These are phyloP conservation scores for Gracilaria domingensis DNA, from an alignment of 23 red algal species.

Conservation along the genomic window DNA sequence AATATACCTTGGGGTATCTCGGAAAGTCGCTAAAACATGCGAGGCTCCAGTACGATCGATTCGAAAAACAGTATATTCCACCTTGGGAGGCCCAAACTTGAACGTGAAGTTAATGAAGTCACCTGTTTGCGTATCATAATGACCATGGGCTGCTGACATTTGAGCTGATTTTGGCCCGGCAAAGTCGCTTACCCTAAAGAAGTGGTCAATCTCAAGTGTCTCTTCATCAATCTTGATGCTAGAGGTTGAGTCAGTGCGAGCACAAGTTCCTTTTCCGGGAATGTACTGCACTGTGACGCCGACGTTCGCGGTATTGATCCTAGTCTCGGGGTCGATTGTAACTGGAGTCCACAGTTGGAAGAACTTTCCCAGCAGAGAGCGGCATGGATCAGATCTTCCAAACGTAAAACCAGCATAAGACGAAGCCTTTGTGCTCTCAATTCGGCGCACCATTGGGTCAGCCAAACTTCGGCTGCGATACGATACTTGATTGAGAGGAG, in stretches of 20 bases:
- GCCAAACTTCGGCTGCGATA: constrained; percentile 51
- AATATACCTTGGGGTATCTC: constrained; percentile 29
- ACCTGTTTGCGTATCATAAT: constrained; percentile 25
- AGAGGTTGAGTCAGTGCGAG: constrained; percentile 21
- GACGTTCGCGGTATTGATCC: background rate
- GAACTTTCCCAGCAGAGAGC: constrained; percentile 26
- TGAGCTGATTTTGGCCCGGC: constrained; percentile 15
- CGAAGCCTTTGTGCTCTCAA: background rate
- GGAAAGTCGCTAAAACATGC: constrained; percentile 37
- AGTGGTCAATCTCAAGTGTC: constrained; percentile 47
- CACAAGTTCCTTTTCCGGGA: constrained; percentile 31
- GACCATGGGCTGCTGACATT: constrained; percentile 50
- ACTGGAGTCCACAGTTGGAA: constrained; percentile 36
- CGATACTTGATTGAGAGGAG: constrained; percentile 1
- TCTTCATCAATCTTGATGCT: constrained; percentile 28
- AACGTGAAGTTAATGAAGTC: constrained; percentile 65
- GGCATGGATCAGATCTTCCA: constrained; percentile 30
- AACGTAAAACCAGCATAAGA: constrained; percentile 19
- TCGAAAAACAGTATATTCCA: constrained; percentile 51
- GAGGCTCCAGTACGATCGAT: constrained; percentile 15
- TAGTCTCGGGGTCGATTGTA: constrained; percentile 28
- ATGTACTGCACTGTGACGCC: constrained; percentile 55
- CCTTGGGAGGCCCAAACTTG: constrained; percentile 14
- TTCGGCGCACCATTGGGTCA: constrained; percentile 7
- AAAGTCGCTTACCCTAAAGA: constrained; percentile 16